phyloP scores from a whole-genome alignment of 768 basidiomycete genomes.

The Kwoniella dejecticola region DNA sequence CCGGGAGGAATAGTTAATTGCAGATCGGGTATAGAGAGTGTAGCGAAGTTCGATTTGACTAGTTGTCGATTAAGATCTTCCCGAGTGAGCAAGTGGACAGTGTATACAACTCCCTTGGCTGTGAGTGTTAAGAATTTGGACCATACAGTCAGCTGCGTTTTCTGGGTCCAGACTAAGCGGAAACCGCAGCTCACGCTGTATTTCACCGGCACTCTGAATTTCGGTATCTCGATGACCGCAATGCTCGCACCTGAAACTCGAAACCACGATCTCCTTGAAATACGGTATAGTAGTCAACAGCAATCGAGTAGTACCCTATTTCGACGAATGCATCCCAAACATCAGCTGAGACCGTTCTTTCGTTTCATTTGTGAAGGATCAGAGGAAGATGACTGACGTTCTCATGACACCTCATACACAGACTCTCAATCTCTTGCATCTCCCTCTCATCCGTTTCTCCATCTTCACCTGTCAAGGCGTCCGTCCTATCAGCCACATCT shows the following conservation, averaged over 20 bases:
- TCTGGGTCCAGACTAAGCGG: neutral
- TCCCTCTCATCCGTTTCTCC: constrained; percentile 62
- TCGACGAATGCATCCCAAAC: constrained; percentile 21
- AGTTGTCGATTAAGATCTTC: constrained; percentile 88
- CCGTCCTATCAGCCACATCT: constrained; percentile 62
- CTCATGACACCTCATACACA: constrained; percentile 91
- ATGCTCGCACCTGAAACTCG: constrained; percentile 94
- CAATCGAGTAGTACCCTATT: constrained; percentile 81
- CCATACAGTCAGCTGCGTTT: neutral
- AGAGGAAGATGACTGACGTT: constrained; percentile 64
- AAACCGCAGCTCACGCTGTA: constrained; percentile 66
- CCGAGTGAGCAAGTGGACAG: constrained; percentile 70
- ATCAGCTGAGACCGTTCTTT: neutral
- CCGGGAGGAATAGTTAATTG: constrained; percentile 84
- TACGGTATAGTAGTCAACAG: constrained; percentile 92
- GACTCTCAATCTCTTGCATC: constrained; percentile 80
- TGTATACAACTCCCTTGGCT: constrained; percentile 86
- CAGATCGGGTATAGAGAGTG: constrained; percentile 80
- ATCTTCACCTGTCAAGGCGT: constrained; percentile 55
- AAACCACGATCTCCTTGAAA: constrained; percentile 91
- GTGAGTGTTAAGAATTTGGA: neutral
- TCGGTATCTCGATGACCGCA: constrained; percentile 91
- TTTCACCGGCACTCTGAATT: constrained; percentile 83
- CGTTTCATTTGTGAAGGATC: neutral
- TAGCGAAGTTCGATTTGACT: constrained; percentile 81